These are phyloP conservation scores for Parachaetomium inaequale DNA, from an alignment of 495 filamentous ascomycete genomes.

Conservation along the genomic window DNA sequence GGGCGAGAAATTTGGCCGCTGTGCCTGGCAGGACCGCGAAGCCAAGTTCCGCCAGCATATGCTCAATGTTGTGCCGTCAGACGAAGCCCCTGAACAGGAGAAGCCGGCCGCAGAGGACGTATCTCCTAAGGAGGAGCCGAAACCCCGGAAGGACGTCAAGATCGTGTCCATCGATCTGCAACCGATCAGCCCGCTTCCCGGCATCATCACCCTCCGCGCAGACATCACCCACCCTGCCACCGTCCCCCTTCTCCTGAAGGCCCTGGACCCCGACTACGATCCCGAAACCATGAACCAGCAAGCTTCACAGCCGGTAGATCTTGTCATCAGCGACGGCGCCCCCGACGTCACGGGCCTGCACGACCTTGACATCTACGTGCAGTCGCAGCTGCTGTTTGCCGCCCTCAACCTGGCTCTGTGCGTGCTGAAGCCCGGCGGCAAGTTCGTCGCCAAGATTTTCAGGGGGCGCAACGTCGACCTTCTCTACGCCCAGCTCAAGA, in stretches of 20 bases:
- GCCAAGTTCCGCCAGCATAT: conserved; percentile 54
- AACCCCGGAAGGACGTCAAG: conserved; percentile 71
- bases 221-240: conserved; percentile 98
- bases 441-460: conserved; percentile 98
- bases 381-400: conserved; percentile 89
- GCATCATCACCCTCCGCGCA: conserved; percentile 84
- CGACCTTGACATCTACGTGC: conserved; percentile 96
- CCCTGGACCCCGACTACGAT: conserved; percentile 73
- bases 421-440: conserved; percentile 86
- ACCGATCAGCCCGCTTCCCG: conserved; percentile 87
- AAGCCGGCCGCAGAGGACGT: not conserved
- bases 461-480: conserved; percentile 88
- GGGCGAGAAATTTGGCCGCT: conserved; percentile 79
- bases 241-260: conserved; percentile 78
- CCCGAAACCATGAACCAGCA: conserved; percentile 47
- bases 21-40: conserved; percentile 80
- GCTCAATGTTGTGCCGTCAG: conserved; percentile 44
- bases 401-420: conserved; percentile 89
- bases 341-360: conserved; percentile 96
- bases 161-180: conserved; percentile 95
- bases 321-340: conserved; percentile 91
- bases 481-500: conserved; percentile 84
- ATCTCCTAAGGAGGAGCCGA: conserved; percentile 29
- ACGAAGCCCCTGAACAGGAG: conserved; percentile 27
- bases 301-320: conserved; percentile 69